These are phyloP conservation scores for Zymoseptoria passerinii DNA, from an alignment of 2,329 filamentous ascomycete genomes.

Conservation along the genomic window DNA sequence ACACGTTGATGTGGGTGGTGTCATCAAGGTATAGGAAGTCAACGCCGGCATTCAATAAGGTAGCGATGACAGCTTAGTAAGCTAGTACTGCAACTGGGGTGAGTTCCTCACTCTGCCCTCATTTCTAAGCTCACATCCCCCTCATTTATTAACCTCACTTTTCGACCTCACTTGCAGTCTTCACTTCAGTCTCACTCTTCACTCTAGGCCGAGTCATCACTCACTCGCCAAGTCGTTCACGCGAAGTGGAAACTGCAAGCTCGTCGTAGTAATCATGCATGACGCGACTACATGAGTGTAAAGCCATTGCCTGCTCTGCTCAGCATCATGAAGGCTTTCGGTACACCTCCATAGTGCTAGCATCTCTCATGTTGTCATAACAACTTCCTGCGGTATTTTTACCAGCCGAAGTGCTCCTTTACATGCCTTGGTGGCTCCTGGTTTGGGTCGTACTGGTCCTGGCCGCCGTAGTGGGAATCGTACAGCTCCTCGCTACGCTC, in stretches of 20 bases:
- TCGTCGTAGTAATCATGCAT: background rate
- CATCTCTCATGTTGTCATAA: background rate
- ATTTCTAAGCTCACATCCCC: background rate
- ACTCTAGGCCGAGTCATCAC: background rate
- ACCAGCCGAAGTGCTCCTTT: slow-evolving; percentile 23
- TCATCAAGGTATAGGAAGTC: background rate
- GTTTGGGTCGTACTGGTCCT: slow-evolving; percentile 40
- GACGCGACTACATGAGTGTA: background rate
- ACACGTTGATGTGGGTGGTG: background rate
- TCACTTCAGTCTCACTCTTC: background rate
- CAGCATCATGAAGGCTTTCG: background rate
- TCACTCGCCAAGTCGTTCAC: background rate
- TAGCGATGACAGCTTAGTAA: background rate
- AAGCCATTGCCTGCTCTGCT: background rate
- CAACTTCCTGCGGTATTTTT: background rate
- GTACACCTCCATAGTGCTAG: background rate
- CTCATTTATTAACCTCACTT: background rate
- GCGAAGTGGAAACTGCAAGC: background rate
- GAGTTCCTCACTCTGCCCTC: background rate
- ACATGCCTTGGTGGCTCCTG: slow-evolving; percentile 29
- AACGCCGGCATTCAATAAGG: background rate
- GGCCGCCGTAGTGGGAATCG: slow-evolving; percentile 41
- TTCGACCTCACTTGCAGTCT: background rate
- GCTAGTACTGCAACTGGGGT: no score
- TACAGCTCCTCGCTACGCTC: slow-evolving; percentile 39